A percentile compares a stretch with the other conserved stretches of the same genome.
These are phyloP conservation scores for Paragyromitra xinjiangensis DNA, from an alignment of 495 filamentous ascomycete genomes.

Conservation along the genomic window DNA sequence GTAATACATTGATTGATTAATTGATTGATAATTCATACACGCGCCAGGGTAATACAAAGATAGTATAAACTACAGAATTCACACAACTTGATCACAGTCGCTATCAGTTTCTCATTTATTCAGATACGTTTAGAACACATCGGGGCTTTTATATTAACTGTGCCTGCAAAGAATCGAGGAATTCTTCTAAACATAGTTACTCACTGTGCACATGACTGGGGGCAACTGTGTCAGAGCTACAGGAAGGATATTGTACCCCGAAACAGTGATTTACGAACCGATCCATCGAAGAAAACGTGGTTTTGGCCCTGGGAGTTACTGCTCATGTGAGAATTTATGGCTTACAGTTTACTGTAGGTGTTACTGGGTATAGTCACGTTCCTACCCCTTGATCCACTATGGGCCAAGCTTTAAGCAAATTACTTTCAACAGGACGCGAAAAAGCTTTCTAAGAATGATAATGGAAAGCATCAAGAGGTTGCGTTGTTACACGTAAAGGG, in stretches of 20 bases:
- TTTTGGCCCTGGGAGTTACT: background rate
- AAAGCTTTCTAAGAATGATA: too few species aligned
- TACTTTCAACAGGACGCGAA: too few species aligned
- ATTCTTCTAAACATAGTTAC: background rate
- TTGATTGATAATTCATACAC: too few species aligned
- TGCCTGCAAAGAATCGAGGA: background rate
- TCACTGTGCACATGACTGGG: background rate
- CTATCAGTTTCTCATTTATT: background rate
- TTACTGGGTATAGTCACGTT: background rate
- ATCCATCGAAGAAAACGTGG: background rate
- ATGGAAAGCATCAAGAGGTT: too few species aligned
- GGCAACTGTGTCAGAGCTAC: background rate
- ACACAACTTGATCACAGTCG: background rate
- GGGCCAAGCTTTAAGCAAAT: too few species aligned
- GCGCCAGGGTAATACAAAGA: too few species aligned
- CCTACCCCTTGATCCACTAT: background rate
- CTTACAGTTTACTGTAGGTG: background rate
- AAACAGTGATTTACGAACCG: too few species aligned
- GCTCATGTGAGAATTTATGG: background rate
- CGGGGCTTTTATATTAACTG: background rate
- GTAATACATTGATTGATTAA: too few species aligned
- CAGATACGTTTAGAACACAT: background rate
- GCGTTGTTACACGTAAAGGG: too few species aligned
- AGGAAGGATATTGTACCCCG: too few species aligned
- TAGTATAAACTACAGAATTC: background rate